Evolutionary conservation across 1,284 basidiomycete species (phyloP), one percentile per base, ranked within the genome.

Genomic region (Ustilago sp.): DNA sequence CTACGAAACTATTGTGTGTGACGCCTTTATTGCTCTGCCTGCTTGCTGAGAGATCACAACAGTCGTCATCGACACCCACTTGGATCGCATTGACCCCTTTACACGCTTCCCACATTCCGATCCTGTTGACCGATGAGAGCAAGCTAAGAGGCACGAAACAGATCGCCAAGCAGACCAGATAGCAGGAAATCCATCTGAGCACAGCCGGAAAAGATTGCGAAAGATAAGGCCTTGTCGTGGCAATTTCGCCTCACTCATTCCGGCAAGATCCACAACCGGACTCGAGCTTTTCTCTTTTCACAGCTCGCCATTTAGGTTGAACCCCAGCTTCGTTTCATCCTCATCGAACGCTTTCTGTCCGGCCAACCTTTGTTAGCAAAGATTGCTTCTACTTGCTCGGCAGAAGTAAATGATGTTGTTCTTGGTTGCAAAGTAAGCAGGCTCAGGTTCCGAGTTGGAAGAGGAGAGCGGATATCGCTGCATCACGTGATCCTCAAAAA

Each of bases 391-490:
- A 8, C 39, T 7, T 41, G 39, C 23, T 28, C 23, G 23, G 23
- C 23, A 28, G 3, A 28, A 28, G 23, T 28, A 28, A 28, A 28
- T 28, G 23, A 28, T 28, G 23, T 28, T 28, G 23, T 28, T 31
- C 4, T 48, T 48, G 45, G 4, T 23, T 48, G 45, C 45, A 48
- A 31, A 19, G 45, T 17, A 48, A 15, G 50, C 7, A 17, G 4
- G 15, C 13, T 6, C 13, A 41, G 39, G 15, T 4, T 45, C 43
- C n/a, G 64, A 57, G 59, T 62, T 68, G 51, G 7, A 35, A 38
- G 41, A 34, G 39, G 47, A 13, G 36, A 51, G 19, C 15, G 47
- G 48, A 63, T 48, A 31, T 51, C 53, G 58, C 53, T 28, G 3
- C 23, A 28, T 28, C 23, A 28, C 23, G 23, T 28, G 23, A 3